Base-by-base conservation (phyloP, 2,329 filamentous ascomycete species). In the Annulohypoxylon truncatum region DNA sequence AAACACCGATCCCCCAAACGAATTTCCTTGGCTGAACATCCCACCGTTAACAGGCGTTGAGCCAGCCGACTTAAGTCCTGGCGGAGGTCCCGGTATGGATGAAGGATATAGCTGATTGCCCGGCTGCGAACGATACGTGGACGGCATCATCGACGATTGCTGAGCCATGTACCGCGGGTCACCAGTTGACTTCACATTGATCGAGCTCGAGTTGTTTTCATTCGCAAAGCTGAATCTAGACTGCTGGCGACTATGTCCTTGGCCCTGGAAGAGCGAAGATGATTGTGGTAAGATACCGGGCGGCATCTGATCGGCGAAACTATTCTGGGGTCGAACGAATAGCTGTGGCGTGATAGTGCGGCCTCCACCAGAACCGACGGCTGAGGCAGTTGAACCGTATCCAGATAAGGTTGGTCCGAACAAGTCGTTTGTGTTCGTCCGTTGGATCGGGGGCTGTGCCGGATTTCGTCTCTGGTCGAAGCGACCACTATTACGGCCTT, bases 11-110 rank as follows among this genome's bases (percentile, higher is more conserved):
- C 87, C 90, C 46, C 92, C 92, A 77, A 97, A 97, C 8, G 88
- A 88, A 77, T 96, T 92, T 50, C 91, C 91, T 79, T 97, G 94
- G 28, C 93, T 92, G 79, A 97, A 98, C 87, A 97, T 96, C 73
- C 92, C 94, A 57, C 74, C 73, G 46, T 70, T 71, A 12, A 76
- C 75, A 13, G 96, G 95, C 62, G 96, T 95, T 15, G 95, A 98
- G 42, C 94, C 93, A 2, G 94, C 94, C 20, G 95, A 96, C 82
- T 99, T 99, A 26, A 99, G 84, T 8, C 96, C 96, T 0, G 96
- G 96, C 64, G 96, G 96, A 26, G 96, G 96, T 2, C 94, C 95
- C 74, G 96, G 93, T 75, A 97, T 93, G 8, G 92, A 92, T 57
- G 89, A 90, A 50, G 90, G 88, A 78, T 96, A 97, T 77, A 93